Evolutionary conservation across 306 rosid species (phyloP).

Genomic region (Sicyos edulis): DNA sequence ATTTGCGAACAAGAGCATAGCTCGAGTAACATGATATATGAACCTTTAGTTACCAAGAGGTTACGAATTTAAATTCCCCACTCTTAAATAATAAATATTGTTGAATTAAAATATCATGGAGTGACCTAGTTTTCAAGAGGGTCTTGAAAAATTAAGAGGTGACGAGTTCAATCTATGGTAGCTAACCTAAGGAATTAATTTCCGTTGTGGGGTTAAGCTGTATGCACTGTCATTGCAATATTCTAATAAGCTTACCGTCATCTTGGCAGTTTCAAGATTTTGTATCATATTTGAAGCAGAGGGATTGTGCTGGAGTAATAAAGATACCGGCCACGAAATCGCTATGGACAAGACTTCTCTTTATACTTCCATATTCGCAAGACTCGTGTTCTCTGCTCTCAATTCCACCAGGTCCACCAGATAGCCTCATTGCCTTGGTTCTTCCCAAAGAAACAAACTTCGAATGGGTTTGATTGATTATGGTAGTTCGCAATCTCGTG

Average conservation of each 20-base stretch:
- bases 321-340: constrained; percentile 71
- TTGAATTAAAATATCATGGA: too few relatives aligned
- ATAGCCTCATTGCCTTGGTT: constrained; percentile 76
- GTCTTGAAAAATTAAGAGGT: too few relatives aligned
- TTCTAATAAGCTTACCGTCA: not conserved
- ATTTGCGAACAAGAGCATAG: too few relatives aligned
- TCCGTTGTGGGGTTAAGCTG: too few relatives aligned
- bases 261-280: constrained; percentile 89
- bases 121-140: too few relatives aligned
- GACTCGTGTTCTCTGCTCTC: constrained; percentile 75
- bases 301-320: constrained; percentile 94
- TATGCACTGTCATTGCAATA: too few relatives aligned
- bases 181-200: too few relatives aligned
- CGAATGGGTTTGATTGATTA: constrained; percentile 67
- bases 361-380: constrained; percentile 73
- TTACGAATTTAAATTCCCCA: too few relatives aligned
- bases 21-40: too few relatives aligned
- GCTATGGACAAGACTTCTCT: constrained; percentile 89
- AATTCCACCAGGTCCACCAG: constrained; percentile 56
- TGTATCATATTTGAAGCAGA: constrained; percentile 81
- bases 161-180: too few relatives aligned
- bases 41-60: too few relatives aligned
- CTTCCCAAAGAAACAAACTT: constrained; percentile 87
- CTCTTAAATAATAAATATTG: too few relatives aligned
- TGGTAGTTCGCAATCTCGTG: constrained; percentile 1